Base-by-base conservation (phyloP, 2,329 filamentous ascomycete species). In the Nothomitra cinnamomea region DNA sequence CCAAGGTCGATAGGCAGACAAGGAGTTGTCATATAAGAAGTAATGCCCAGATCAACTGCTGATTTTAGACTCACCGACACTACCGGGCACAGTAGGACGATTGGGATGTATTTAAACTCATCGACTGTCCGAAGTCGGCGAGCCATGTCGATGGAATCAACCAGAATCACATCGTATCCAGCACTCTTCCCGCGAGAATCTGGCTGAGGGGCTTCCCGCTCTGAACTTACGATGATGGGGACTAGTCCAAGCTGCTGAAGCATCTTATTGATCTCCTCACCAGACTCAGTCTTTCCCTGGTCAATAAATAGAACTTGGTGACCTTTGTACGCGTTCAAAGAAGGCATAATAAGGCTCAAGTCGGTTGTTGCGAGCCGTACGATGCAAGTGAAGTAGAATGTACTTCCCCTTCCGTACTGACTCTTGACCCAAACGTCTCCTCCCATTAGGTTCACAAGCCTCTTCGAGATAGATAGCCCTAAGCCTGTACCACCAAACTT, bases 21-120 rank as follows among this genome's bases (percentile, higher is more conserved):
- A 7, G 92, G 92, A 15, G 88, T 95, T 1, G 92, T 96, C 88
- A 96, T 95, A 68, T 95, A 96, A 51, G 89, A 95, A n/a, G 89
- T 94, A 60, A 98, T 95, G 58, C 92, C 90, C 58, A 96, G 77
- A 65, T 96, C 92, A 56, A 96, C 72, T 55, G 90, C 92, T 2
- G 87, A 92, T 71, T 95, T 95, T 61, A 98, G 75, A 66, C 82
- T 94, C 60, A 96, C 87, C 57, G 89, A 86, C 12, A 96, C 88
- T 36, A 87, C 74, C 0, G 90, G 88, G 45, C 88, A 92, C 47
- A 96, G 71, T 57, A 96, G 78, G 43, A 98, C 90, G 59, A 98
- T 89, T 1, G 92, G 92, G 47, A 95, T 87, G 65, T 95, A 96
- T 71, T 95, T 95, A 76, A 95, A 95, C 65, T 94, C 87, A 63